A percentile compares a stretch with the other conserved stretches of the same genome.
phyloP scores from a whole-genome alignment of 2,329 filamentous ascomycete species.

The Ustulina deusta region DNA sequence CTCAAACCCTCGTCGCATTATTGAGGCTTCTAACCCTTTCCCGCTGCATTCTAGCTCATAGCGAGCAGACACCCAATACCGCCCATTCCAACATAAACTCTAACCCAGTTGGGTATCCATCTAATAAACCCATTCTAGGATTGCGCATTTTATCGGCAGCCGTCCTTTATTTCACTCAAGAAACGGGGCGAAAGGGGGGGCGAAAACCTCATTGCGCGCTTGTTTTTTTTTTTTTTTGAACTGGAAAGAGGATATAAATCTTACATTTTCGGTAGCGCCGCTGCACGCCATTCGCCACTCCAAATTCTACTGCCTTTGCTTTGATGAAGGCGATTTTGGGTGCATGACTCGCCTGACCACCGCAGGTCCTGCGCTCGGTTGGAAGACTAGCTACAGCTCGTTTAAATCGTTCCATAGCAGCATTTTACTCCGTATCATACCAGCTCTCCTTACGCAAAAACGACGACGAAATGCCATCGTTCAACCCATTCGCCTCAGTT shows the following conservation, averaged over 20 bases:
- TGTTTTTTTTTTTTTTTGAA: not conserved
- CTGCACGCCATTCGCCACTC: slow-evolving; percentile 26
- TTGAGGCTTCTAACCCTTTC: not conserved
- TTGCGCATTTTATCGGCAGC: not conserved
- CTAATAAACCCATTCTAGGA: slow-evolving; percentile 2
- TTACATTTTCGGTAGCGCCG: slow-evolving; percentile 21
- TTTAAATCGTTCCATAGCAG: slow-evolving; percentile 21
- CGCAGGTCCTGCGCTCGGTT: slow-evolving; percentile 22
- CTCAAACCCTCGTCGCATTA: not conserved
- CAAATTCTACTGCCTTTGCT: slow-evolving; percentile 9
- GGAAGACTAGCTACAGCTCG: slow-evolving; percentile 4
- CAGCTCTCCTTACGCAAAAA: not conserved
- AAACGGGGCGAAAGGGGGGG: not conserved
- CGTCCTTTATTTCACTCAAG: not conserved
- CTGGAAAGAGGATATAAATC: not conserved
- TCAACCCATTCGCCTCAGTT: slow-evolving; percentile 67
- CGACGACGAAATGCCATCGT: slow-evolving; percentile 62
- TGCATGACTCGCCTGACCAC: slow-evolving; percentile 32
- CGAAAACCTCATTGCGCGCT: not conserved
- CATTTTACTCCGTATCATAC: slow-evolving; percentile 32
- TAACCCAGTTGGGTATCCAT: slow-evolving; percentile 1
- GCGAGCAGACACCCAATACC: not conserved
- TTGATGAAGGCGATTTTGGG: slow-evolving; percentile 15
- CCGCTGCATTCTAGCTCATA: not conserved
- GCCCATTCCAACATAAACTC: slow-evolving; percentile 4